Evolutionary conservation across 192 early-diverging fungal species (phyloP).

Genomic region (Mortierella hygrophila): DNA sequence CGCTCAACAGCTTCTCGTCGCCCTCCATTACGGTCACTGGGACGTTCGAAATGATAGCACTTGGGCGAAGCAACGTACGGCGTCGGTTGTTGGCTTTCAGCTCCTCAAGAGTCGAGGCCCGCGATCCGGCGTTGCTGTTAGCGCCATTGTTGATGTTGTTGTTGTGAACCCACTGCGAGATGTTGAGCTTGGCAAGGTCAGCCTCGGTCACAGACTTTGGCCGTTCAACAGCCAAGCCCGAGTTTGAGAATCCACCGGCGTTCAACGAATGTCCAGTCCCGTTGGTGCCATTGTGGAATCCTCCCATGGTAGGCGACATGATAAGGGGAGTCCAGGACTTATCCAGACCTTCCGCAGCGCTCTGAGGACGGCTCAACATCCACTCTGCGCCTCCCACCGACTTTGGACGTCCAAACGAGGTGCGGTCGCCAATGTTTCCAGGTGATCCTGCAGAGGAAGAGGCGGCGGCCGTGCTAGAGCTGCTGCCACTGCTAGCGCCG

Average conservation of each 20-base stretch:
- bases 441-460: slow-evolving; percentile 39
- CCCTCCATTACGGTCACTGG: slow-evolving; percentile 55
- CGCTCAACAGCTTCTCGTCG: slow-evolving; percentile 54
- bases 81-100: slow-evolving; percentile 53
- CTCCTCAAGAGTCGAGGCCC: slow-evolving; percentile 36
- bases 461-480: neutral
- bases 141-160: slow-evolving; percentile 14
- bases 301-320: slow-evolving; percentile 47
- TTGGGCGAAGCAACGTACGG: slow-evolving; percentile 38
- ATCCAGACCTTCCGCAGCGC: slow-evolving; percentile 27
- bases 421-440: slow-evolving; percentile 43
- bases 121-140: neutral
- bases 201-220: slow-evolving; percentile 55
- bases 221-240: slow-evolving; percentile 53
- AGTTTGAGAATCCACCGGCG: slow-evolving; percentile 30
- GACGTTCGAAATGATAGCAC: slow-evolving; percentile 56
- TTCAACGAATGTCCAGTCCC: slow-evolving; percentile 42
- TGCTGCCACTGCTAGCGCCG: neutral
- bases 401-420: slow-evolving; percentile 57
- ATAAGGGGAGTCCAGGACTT: slow-evolving; percentile 47
- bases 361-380: slow-evolving; percentile 34
- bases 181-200: slow-evolving; percentile 40
- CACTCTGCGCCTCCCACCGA: slow-evolving; percentile 63
- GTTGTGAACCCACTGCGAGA: slow-evolving; percentile 45
- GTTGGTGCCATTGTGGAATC: slow-evolving; percentile 46